Conservation (phyloP, 805 yeast species). For the Ogataea ramenticola region DNA sequence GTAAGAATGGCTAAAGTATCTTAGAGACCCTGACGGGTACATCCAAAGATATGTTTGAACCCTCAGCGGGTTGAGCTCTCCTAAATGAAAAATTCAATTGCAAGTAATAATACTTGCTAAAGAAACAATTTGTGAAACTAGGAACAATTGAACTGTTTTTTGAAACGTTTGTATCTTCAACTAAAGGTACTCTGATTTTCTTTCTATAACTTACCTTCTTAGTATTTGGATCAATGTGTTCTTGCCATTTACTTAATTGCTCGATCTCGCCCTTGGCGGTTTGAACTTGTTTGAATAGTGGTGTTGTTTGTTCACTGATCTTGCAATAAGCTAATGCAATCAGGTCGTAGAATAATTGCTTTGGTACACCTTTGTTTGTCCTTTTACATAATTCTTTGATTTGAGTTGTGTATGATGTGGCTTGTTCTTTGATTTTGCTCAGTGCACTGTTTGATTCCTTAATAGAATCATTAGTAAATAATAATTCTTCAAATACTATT, state of each 20-base stretch:
- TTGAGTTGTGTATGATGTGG: conserved; percentile 6
- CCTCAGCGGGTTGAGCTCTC: conserved; percentile 4
- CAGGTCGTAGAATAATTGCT: conserved; percentile 15
- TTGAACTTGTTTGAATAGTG: conserved; percentile 10
- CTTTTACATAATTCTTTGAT: conserved; percentile 11
- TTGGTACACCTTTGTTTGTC: conserved; percentile 15
- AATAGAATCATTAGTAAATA: conserved; percentile 5
- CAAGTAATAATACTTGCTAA: conserved; percentile 12
- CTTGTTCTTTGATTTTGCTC: conserved; percentile 9
- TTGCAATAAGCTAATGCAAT: conserved; percentile 13
- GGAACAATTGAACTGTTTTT: conserved; percentile 14
- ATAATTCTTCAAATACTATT: conserved; percentile 12
- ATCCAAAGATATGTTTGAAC: conserved; percentile 4
- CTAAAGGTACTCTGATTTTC: conserved; percentile 7
- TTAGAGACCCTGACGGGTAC: conserved; percentile 18
- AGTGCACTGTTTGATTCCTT: conserved; percentile 4
- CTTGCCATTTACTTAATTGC: conserved; percentile 4
- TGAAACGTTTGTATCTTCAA: conserved; percentile 7
- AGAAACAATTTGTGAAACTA: conserved; percentile 13
- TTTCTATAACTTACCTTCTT: not conserved
- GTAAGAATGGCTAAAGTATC: not conserved
- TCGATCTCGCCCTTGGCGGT: conserved; percentile 1
- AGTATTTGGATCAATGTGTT: not conserved
- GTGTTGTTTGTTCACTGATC: conserved; percentile 9
- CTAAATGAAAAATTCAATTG: conserved; percentile 9